phyloP scores from a whole-genome alignment of 2,329 filamentous ascomycete species.

The Helotiales sp. region DNA sequence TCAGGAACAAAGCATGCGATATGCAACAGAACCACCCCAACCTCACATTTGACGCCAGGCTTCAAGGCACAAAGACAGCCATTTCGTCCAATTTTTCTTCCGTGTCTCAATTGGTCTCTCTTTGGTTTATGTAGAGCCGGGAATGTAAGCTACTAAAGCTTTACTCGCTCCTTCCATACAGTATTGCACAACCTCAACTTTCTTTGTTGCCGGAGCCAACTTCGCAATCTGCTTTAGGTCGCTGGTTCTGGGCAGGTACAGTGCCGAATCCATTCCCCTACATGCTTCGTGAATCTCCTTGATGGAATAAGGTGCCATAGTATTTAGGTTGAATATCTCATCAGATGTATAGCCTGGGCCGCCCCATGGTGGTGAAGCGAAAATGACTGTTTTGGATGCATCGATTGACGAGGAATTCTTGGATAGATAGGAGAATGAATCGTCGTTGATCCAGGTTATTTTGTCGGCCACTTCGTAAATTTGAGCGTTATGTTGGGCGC shows the following conservation, averaged over 20 bases:
- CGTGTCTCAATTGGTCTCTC: background rate
- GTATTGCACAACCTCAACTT: constrained; percentile 81
- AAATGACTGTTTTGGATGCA: constrained; percentile 49
- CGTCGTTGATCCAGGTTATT: constrained; percentile 84
- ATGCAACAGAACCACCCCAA: constrained; percentile 21
- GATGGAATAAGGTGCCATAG: constrained; percentile 86
- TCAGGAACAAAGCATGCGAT: constrained; percentile 19
- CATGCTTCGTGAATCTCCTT: constrained; percentile 63
- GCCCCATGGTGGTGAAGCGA: constrained; percentile 74
- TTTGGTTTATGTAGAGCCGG: constrained; percentile 28
- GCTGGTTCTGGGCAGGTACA: constrained; percentile 85
- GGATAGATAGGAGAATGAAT: constrained; percentile 63
- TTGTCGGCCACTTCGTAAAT: constrained; percentile 77
- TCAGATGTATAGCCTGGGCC: constrained; percentile 64
- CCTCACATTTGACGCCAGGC: constrained; percentile 14
- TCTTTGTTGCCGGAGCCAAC: constrained; percentile 48
- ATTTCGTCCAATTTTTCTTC: background rate
- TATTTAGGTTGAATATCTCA: constrained; percentile 77
- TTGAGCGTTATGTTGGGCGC: constrained; percentile 87
- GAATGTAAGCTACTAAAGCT: constrained; percentile 66
- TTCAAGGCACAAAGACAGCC: constrained; percentile 13
- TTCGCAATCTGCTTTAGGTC: constrained; percentile 76
- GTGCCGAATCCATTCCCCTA: constrained; percentile 58
- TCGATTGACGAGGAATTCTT: constrained; percentile 24
- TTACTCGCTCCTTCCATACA: constrained; percentile 91